Evolutionary conservation across 176 grass and related monocot species (phyloP).

Genomic region (Coix lacrymajobi): DNA sequence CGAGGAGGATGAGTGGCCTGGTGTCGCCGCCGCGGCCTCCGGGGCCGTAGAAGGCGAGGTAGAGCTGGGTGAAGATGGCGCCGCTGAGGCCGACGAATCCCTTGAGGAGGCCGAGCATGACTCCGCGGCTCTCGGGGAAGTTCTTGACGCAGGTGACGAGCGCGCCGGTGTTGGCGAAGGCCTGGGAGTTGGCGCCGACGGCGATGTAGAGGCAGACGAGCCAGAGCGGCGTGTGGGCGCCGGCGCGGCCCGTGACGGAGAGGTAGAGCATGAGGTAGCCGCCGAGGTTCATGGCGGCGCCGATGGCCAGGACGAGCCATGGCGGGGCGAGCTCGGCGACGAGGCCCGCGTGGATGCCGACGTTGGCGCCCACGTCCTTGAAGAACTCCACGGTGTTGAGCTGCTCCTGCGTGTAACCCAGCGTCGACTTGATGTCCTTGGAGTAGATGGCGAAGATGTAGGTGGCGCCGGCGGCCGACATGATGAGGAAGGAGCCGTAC

Average conservation of each 20-base stretch:
- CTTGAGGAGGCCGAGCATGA: conserved; percentile 74
- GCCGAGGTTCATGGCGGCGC: not conserved
- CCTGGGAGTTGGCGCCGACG: conserved; percentile 78
- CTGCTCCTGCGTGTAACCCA: conserved; percentile 51
- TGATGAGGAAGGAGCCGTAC: conserved; percentile 53
- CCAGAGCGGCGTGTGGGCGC: conserved; percentile 20
- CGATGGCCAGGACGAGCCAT: not conserved
- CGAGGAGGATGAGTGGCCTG: conserved; percentile 8
- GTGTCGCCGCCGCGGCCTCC: not conserved
- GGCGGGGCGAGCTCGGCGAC: not conserved
- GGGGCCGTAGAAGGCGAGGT: conserved; percentile 61
- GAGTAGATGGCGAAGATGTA: conserved; percentile 68
- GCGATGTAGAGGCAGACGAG: conserved; percentile 79
- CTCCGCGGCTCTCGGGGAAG: conserved; percentile 53
- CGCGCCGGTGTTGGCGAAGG: not conserved
- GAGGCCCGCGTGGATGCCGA: too few species aligned
- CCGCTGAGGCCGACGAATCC: conserved; percentile 84
- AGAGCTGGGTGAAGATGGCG: conserved; percentile 72
- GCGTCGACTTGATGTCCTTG: conserved; percentile 54
- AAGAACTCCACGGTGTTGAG: conserved; percentile 6
- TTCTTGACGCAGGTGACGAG: conserved; percentile 57
- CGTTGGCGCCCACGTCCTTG: too few species aligned
- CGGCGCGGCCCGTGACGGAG: conserved; percentile 24
- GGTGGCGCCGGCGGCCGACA: conserved; percentile 31
- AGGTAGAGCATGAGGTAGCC: conserved; percentile 67